Conservation (phyloP, 345 rosid species). For the Rhodamnia argentea region DNA sequence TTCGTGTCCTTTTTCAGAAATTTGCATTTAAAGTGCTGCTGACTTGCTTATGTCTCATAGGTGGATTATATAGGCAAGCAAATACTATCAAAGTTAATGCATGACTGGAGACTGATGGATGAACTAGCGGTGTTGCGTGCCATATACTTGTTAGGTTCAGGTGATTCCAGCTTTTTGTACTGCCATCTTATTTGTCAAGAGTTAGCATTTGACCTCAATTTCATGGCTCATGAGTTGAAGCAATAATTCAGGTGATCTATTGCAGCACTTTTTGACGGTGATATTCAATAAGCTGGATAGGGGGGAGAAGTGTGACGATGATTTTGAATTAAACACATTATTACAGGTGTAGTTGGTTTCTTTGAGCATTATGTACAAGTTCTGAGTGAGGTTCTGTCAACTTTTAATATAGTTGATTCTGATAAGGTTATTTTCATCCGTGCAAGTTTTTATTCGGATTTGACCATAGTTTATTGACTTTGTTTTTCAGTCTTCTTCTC, state of each 20-base stretch:
- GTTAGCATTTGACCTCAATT: neutral
- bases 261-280: slow-evolving; percentile 85
- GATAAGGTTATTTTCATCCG: neutral
- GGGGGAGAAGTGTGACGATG: slow-evolving; percentile 90
- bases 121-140: slow-evolving; percentile 96
- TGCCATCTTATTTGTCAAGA: neutral
- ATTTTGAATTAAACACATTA: slow-evolving; percentile 79
- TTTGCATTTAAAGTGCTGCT: slow-evolving; percentile 1
- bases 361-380: neutral
- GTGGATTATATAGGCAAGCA: slow-evolving; percentile 70
- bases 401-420: neutral
- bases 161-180: slow-evolving; percentile 14
- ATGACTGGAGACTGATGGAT: slow-evolving; percentile 91
- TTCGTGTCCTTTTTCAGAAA: neutral
- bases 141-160: slow-evolving; percentile 95
- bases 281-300: slow-evolving; percentile 71
- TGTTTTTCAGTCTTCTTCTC: neutral
- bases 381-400: neutral
- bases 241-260: slow-evolving; percentile 63
- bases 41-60: slow-evolving; percentile 24
- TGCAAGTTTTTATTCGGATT: neutral
- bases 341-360: slow-evolving; percentile 54
- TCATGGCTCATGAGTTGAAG: neutral
- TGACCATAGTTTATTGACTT: neutral
- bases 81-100: slow-evolving; percentile 76